phyloP scores from a whole-genome alignment of 2,329 filamentous ascomycete genomes.

The Xylogone sp. region DNA sequence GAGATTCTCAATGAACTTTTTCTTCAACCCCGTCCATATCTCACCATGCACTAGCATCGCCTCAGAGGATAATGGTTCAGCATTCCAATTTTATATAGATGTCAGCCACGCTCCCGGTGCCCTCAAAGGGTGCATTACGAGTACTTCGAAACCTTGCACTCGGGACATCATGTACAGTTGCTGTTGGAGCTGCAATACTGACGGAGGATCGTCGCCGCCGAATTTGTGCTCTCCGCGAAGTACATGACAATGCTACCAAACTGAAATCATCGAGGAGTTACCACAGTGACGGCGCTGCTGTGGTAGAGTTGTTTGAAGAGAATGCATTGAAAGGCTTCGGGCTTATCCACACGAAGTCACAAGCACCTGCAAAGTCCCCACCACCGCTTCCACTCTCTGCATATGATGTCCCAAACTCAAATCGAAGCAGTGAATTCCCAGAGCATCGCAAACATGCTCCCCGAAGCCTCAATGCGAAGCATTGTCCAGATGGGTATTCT shows the following conservation, averaged over 20 bases:
- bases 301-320: constrained; percentile 17
- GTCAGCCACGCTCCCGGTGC: constrained; percentile 41
- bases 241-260: constrained; percentile 49
- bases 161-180: constrained; percentile 54
- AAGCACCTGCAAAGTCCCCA: neutral
- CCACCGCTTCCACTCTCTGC: neutral
- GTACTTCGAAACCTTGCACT: constrained; percentile 52
- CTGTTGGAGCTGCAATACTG: constrained; percentile 36
- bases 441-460: neutral
- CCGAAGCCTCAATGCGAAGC: neutral
- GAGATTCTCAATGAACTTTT: neutral
- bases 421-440: neutral
- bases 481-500: constrained; percentile 8
- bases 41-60: neutral
- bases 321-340: neutral
- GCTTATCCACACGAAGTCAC: neutral
- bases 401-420: neutral
- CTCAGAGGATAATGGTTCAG: neutral
- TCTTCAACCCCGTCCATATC: neutral
- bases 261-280: constrained; percentile 41
- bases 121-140: constrained; percentile 52
- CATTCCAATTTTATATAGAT: constrained; percentile 7
- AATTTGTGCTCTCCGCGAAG: constrained; percentile 45
- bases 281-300: constrained; percentile 24
- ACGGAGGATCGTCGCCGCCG: constrained; percentile 54